phyloP scores from a whole-genome alignment of 352 stramenopile genomes.

The Phytophthora rubi region DNA sequence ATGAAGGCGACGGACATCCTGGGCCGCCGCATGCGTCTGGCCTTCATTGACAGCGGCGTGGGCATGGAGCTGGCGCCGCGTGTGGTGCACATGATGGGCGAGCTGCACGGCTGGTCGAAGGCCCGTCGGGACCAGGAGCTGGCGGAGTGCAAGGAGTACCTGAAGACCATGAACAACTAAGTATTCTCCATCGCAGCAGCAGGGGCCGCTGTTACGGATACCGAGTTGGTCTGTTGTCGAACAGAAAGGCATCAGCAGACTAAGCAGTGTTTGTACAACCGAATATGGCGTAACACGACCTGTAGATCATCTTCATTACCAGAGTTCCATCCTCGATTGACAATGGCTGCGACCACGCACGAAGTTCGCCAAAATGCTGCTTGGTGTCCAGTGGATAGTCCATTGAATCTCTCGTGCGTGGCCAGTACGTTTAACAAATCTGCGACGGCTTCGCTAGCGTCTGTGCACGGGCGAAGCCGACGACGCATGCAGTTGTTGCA shows the following conservation, averaged over 20 bases:
- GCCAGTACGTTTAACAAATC: slow-evolving; percentile 6
- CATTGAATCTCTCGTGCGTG: slow-evolving; percentile 9
- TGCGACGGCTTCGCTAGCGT: slow-evolving; percentile 12
- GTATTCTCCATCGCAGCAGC: slow-evolving; percentile 20
- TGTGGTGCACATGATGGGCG: slow-evolving; percentile 94
- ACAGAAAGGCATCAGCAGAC: slow-evolving; percentile 9
- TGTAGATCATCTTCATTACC: slow-evolving; percentile 16
- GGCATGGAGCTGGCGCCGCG: slow-evolving; percentile 77
- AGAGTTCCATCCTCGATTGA: neutral
- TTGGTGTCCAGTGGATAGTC: slow-evolving; percentile 16
- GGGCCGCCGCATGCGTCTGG: slow-evolving; percentile 91
- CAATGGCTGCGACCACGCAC: neutral
- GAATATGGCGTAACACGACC: slow-evolving; percentile 28
- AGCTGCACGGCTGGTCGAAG: slow-evolving; percentile 89
- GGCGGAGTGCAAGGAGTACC: slow-evolving; percentile 77
- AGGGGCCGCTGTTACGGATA: slow-evolving; percentile 26
- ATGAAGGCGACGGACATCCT: slow-evolving; percentile 93
- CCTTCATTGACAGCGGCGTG: slow-evolving; percentile 92
- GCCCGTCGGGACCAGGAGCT: slow-evolving; percentile 75
- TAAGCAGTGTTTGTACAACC: slow-evolving; percentile 28
- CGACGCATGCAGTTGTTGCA: slow-evolving; percentile 32
- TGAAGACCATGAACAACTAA: slow-evolving; percentile 91
- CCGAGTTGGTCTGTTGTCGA: slow-evolving; percentile 14
- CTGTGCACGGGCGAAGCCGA: slow-evolving; percentile 26
- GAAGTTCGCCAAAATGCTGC: neutral